Percentiles rank a stretch among this genome's conserved stretches.
These are phyloP conservation scores for Aspergillus piperis DNA, from an alignment of 2,329 filamentous ascomycete species.

Conservation along the genomic window DNA sequence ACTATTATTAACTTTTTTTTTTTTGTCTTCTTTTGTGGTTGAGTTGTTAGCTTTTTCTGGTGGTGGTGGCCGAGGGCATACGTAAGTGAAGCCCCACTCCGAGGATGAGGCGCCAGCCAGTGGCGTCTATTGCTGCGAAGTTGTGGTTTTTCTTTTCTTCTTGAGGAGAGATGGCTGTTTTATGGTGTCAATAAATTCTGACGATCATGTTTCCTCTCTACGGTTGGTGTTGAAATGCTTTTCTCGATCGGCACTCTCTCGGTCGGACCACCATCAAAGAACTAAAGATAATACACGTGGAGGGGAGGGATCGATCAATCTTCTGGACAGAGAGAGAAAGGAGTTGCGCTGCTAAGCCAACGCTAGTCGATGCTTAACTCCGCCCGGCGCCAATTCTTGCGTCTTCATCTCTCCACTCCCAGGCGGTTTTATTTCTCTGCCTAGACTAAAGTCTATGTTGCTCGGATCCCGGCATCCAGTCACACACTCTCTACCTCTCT, in stretches of 20 bases:
- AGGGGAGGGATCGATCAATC: neutral
- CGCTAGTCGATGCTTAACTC: constrained; percentile 9
- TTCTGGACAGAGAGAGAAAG: neutral
- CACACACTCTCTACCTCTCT: neutral
- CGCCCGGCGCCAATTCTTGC: neutral
- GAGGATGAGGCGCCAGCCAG: neutral
- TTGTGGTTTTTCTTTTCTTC: neutral
- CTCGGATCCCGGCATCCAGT: neutral
- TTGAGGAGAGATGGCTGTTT: neutral
- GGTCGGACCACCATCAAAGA: too few relatives aligned
- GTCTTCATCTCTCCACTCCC: too few relatives aligned
- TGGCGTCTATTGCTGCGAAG: neutral
- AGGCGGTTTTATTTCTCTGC: neutral
- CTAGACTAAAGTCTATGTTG: neutral
- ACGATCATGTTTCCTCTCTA: too few relatives aligned
- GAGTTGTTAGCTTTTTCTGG: neutral
- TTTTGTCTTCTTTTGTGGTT: neutral
- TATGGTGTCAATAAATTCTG: too few relatives aligned
- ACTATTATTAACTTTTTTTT: neutral
- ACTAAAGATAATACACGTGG: neutral
- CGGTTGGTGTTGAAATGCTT: too few relatives aligned
- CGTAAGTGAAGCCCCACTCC: constrained; percentile 6
- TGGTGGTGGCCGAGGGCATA: constrained; percentile 1
- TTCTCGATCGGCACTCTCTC: too few relatives aligned
- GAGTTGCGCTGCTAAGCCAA: constrained; percentile 1